These are phyloP conservation scores for Cladosporium sphaerospermum DNA, from an alignment of 2,329 filamentous ascomycete species.

Conservation along the genomic window DNA sequence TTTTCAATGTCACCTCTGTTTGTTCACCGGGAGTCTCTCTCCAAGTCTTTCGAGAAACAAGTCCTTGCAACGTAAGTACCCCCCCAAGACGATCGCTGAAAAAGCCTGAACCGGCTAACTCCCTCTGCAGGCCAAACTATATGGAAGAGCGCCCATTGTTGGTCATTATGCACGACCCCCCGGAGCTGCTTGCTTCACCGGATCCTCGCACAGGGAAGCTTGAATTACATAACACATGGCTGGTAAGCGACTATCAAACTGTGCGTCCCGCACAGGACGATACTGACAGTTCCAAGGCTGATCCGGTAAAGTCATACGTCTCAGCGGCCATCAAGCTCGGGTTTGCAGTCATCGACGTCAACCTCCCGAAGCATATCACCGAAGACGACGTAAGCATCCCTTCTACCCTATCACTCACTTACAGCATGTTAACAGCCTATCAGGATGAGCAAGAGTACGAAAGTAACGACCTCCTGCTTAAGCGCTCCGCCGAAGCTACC, in stretches of 20 bases:
- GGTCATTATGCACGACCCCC: conserved; percentile 75
- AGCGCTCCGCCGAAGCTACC: conserved; percentile 45
- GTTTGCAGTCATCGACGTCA: conserved; percentile 85
- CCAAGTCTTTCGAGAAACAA: conserved; percentile 25
- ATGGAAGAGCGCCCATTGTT: conserved; percentile 62
- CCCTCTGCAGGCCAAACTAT: conserved; percentile 53
- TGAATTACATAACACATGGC: conserved; percentile 78
- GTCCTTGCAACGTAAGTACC: conserved; percentile 29
- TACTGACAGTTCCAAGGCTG: conserved; percentile 58
- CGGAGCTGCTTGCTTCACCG: conserved; percentile 36
- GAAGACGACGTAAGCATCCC: conserved; percentile 41
- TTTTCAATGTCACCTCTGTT: conserved; percentile 74
- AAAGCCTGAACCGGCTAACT: not conserved
- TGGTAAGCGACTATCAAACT: conserved; percentile 54
- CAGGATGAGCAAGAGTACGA: conserved; percentile 32
- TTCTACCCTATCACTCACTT: not conserved
- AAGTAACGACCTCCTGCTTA: conserved; percentile 42
- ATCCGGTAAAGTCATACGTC: conserved; percentile 73
- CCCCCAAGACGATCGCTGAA: not conserved
- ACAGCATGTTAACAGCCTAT: conserved; percentile 10
- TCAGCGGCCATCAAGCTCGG: conserved; percentile 72
- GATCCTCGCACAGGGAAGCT: conserved; percentile 58
- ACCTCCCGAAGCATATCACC: conserved; percentile 73
- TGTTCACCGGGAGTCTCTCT: conserved; percentile 58
- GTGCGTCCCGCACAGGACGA: conserved; percentile 19